Conservation (phyloP, 208 protist genomes). For the Leishmania gerbilli region DNA sequence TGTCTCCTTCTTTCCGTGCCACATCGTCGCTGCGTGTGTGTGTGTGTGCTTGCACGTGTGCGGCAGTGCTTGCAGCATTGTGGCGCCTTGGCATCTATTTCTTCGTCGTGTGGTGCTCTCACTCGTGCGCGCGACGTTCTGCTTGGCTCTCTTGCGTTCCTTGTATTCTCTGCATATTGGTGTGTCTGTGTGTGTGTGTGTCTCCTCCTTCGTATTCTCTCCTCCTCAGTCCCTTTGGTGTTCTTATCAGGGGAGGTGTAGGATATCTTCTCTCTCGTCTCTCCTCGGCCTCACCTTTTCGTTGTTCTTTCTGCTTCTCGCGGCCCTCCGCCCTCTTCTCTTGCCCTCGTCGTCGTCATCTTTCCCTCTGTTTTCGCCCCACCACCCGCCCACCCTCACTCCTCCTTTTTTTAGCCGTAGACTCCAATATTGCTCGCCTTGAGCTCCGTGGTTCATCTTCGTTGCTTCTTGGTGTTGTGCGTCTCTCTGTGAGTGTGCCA, state of each 20-base stretch:
- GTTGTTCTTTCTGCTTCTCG: no score
- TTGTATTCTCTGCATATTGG: neutral
- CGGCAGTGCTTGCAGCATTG: neutral
- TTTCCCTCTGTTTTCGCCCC: neutral
- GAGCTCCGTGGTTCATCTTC: neutral
- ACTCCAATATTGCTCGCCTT: neutral
- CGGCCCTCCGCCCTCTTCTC: neutral
- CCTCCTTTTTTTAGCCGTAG: neutral
- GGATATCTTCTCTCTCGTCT: neutral
- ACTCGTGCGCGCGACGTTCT: neutral
- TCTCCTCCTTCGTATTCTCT: neutral
- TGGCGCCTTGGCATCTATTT: neutral
- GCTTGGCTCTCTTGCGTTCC: neutral
- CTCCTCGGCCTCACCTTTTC: neutral
- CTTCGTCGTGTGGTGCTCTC: neutral
- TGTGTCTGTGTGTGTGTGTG: neutral
- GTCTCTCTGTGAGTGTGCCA: neutral
- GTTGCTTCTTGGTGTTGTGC: neutral
- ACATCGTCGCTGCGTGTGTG: neutral
- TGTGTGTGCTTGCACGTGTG: neutral
- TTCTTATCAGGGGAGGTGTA: neutral
- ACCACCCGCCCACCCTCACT: neutral
- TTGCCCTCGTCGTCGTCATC: neutral
- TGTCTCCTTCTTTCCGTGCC: neutral
- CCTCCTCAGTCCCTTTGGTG: neutral